These are phyloP conservation scores for Penicillium polonicum DNA, from an alignment of 2,329 filamentous ascomycete species.

Conservation along the genomic window DNA sequence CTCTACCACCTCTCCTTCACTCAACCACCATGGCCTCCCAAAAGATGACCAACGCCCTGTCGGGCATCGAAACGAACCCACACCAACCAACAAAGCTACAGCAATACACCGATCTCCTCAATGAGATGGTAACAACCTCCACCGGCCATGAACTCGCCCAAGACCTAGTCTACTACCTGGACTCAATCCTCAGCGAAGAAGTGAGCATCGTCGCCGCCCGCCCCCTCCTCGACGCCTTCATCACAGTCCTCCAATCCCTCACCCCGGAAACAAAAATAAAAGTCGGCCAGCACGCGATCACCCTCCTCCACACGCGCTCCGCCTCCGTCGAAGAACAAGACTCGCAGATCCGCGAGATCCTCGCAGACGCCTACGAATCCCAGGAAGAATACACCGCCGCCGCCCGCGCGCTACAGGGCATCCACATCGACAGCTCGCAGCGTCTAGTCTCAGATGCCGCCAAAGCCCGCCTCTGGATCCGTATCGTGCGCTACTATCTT, in stretches of 20 bases:
- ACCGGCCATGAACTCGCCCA: slow-evolving; percentile 50
- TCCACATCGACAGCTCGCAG: slow-evolving; percentile 86
- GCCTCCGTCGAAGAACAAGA: slow-evolving; percentile 83
- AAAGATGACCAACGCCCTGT: slow-evolving; percentile 50
- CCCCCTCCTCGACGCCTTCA: slow-evolving; percentile 67
- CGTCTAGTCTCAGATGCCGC: slow-evolving; percentile 78
- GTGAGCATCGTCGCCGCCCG: slow-evolving; percentile 76
- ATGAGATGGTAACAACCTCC: slow-evolving; percentile 52
- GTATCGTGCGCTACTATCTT: slow-evolving; percentile 89
- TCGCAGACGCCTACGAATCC: slow-evolving; percentile 78
- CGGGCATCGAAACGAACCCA: slow-evolving; percentile 51
- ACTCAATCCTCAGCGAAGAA: slow-evolving; percentile 67
- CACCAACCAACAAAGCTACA: slow-evolving; percentile 53
- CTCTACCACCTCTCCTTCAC: background rate
- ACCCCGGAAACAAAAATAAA: slow-evolving; percentile 65
- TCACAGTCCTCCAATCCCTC: slow-evolving; percentile 59
- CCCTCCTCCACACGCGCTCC: slow-evolving; percentile 63
- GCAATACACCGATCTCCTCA: slow-evolving; percentile 59
- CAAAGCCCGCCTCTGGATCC: slow-evolving; percentile 83
- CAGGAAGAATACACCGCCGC: slow-evolving; percentile 78
- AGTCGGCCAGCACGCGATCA: slow-evolving; percentile 72
- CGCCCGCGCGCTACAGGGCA: slow-evolving; percentile 74
- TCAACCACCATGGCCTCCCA: slow-evolving; percentile 48
- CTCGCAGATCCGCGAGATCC: slow-evolving; percentile 72
- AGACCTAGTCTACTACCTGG: slow-evolving; percentile 67